A percentile compares a stretch with the other conserved stretches of the same genome.
These are phyloP conservation scores for Pseudogymnoascus sp. DNA, from an alignment of 2,329 filamentous ascomycete species.

Conservation along the genomic window DNA sequence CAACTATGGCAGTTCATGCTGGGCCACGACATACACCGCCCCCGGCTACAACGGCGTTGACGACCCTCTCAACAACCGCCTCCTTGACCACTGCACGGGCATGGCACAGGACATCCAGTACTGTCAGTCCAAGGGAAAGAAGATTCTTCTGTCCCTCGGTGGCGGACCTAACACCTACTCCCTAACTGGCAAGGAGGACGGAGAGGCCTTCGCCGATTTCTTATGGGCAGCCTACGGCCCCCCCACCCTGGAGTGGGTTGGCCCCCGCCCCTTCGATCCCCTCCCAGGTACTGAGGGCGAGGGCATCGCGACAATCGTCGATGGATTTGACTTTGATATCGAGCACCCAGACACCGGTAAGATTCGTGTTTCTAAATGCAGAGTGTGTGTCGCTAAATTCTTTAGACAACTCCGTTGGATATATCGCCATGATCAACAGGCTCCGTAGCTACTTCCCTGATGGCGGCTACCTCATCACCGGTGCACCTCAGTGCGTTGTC, in stretches of 20 bases:
- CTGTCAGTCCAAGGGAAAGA: slow-evolving; percentile 35
- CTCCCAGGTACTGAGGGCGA: slow-evolving; percentile 14
- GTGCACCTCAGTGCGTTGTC: slow-evolving; percentile 28
- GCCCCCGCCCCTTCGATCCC: slow-evolving; percentile 24
- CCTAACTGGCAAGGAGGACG: slow-evolving; percentile 31
- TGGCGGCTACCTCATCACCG: slow-evolving; percentile 24
- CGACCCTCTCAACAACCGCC: slow-evolving; percentile 27
- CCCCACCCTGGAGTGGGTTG: slow-evolving; percentile 27
- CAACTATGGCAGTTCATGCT: slow-evolving; percentile 38
- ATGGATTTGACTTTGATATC: slow-evolving; percentile 31
- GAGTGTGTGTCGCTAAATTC: slow-evolving; percentile 11
- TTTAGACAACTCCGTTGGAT: slow-evolving; percentile 22
- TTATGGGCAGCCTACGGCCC: slow-evolving; percentile 38
- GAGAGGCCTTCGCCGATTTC: slow-evolving; percentile 30
- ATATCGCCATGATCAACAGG: slow-evolving; percentile 24
- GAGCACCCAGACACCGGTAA: slow-evolving; percentile 17
- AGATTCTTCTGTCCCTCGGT: slow-evolving; percentile 36
- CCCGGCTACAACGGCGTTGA: slow-evolving; percentile 30
- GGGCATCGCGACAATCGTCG: slow-evolving; percentile 22
- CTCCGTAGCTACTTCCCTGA: slow-evolving; percentile 22
- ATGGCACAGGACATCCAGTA: slow-evolving; percentile 33
- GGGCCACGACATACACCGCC: slow-evolving; percentile 26
- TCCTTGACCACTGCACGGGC: slow-evolving; percentile 30
- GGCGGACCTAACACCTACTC: slow-evolving; percentile 29
- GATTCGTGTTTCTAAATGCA: not conserved